Evolutionary conservation across 1,284 basidiomycete species (phyloP).

Genomic region (Austroboletus novae-zelandiae): DNA sequence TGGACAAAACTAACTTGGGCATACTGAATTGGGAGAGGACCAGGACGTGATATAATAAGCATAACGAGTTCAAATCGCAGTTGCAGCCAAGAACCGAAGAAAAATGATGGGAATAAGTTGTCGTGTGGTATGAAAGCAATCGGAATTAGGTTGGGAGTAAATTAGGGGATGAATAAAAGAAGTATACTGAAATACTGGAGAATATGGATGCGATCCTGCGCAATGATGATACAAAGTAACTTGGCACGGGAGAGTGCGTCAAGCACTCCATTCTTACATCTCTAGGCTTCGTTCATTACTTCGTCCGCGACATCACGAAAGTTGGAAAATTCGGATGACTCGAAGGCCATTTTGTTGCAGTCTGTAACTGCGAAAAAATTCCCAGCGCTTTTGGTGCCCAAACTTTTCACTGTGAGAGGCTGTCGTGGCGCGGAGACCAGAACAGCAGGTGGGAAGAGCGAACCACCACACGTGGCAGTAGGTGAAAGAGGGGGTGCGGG

Average conservation of each 20-base stretch:
- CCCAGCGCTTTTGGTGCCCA: constrained; percentile 10
- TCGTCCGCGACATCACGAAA: constrained; percentile 14
- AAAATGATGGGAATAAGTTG: background rate
- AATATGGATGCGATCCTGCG: constrained; percentile 15
- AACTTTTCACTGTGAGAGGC: constrained; percentile 20
- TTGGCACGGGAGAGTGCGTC: constrained; percentile 5
- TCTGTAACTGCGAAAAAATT: constrained; percentile 5
- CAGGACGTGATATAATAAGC: background rate
- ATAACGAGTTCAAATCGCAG: background rate
- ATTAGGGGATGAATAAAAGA: constrained; percentile 6
- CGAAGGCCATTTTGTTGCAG: constrained; percentile 12
- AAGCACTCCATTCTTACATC: constrained; percentile 5
- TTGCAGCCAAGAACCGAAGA: background rate
- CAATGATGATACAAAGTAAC: constrained; percentile 1
- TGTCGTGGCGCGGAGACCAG: constrained; percentile 18
- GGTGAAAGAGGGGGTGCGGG: constrained; percentile 31
- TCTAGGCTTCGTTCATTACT: constrained; percentile 25
- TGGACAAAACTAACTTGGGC: background rate
- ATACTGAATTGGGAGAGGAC: background rate
- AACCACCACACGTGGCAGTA: constrained; percentile 11
- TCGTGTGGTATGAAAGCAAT: background rate
- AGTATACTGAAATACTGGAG: background rate
- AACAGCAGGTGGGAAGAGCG: constrained; percentile 19
- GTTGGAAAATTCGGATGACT: constrained; percentile 4
- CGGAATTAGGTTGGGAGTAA: constrained; percentile 21